Evolutionary conservation across 345 rosid species (phyloP).

Genomic region (Rubroshorea leprosula): DNA sequence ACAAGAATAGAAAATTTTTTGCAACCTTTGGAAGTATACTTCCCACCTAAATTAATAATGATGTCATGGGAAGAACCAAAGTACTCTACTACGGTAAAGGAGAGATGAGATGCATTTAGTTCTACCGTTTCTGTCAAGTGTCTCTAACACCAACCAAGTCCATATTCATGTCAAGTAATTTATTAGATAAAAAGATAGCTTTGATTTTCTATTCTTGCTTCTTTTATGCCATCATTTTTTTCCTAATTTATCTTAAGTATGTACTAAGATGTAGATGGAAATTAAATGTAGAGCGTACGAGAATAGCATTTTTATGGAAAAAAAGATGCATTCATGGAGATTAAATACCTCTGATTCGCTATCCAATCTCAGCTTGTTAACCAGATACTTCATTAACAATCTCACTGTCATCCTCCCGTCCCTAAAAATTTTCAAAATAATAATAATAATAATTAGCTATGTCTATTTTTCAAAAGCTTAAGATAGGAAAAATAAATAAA

Average conservation of each 20-base stretch:
- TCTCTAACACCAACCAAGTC: conserved; percentile 40
- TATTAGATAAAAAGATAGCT: too few species aligned
- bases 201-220: too few species aligned
- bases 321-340: conserved; percentile 13
- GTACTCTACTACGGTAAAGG: neutral
- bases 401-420: conserved; percentile 94
- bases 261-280: conserved; percentile 9
- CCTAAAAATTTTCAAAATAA: conserved; percentile 25
- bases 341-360: conserved; percentile 90
- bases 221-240: too few species aligned
- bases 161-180: conserved; percentile 2
- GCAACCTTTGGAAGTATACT: conserved; percentile 36
- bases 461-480: too few species aligned
- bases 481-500: neutral
- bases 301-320: too few species aligned
- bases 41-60: conserved; percentile 40
- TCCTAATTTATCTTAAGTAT: conserved; percentile 8
- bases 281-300: conserved; percentile 2
- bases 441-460: neutral
- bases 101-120: conserved; percentile 32
- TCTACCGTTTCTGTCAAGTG: conserved; percentile 53
- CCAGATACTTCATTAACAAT: conserved; percentile 82
- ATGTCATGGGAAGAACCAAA: conserved; percentile 17
- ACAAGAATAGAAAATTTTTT: conserved; percentile 23
- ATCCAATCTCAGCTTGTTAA: conserved; percentile 78